These are phyloP conservation scores for Claviceps digitariae DNA, from an alignment of 2,329 filamentous ascomycete species.

Conservation along the genomic window DNA sequence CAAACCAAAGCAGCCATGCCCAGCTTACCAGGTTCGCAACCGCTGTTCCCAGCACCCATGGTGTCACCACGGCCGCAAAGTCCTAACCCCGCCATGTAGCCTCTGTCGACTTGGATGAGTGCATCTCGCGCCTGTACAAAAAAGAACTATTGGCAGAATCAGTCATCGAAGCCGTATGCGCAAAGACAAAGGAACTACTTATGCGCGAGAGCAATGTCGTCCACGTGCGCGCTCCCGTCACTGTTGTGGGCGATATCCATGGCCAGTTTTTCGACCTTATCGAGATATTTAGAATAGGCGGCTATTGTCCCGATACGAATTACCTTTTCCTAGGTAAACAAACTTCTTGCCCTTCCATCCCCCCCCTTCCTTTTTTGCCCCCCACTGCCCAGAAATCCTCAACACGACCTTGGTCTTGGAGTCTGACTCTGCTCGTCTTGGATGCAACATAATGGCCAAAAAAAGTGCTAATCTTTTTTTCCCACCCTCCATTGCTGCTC, in stretches of 20 bases:
- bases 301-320: slow-evolving; percentile 94
- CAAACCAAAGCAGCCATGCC: slow-evolving; percentile 30
- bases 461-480: background rate
- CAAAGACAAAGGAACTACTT: slow-evolving; percentile 94
- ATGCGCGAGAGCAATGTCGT: slow-evolving; percentile 99
- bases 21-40: slow-evolving; percentile 38
- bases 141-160: slow-evolving; percentile 95
- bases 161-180: slow-evolving; percentile 97
- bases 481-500: background rate
- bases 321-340: slow-evolving; percentile 81
- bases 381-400: background rate
- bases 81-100: slow-evolving; percentile 34
- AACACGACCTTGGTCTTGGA: background rate
- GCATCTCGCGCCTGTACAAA: slow-evolving; percentile 90
- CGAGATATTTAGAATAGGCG: slow-evolving; percentile 97
- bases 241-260: slow-evolving; percentile 96
- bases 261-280: slow-evolving; percentile 98
- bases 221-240: slow-evolving; percentile 88
- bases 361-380: background rate
- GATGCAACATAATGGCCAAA: background rate
- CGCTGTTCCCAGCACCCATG: background rate
- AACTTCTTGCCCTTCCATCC: background rate
- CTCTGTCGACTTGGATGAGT: slow-evolving; percentile 96
- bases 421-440: background rate
- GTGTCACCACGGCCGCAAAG: background rate